Base-by-base conservation (phyloP, 75 land plant genomes). In the Selaginella tamariscina region DNA sequence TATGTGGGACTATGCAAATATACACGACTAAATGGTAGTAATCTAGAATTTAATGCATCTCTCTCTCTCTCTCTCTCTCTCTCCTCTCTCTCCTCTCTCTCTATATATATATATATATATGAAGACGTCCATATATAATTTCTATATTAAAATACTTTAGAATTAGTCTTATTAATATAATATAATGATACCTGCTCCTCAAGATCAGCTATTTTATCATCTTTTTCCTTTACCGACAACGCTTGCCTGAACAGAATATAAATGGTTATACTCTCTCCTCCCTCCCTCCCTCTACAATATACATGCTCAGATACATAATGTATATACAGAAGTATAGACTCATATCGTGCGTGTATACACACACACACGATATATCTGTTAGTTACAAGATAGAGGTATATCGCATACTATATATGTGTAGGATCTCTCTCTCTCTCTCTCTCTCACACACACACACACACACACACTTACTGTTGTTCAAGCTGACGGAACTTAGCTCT, bases 201-300 rank as follows among this genome's bases (percentile, higher is more conserved):
- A 5, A 59, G 62, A 59, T 59, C 62, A 5, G 5, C 9, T 9
- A 59, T 59, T 59, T 59, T 21, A 5, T 59, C n/a, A n/a, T 59
- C 62, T n/a, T n/a, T 5, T 21, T 59, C 62, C 62, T 59, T 59
- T 2, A 59, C 8, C 62, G 23, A 9, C 26, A 27, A 5, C 8
- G 21, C 24, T 26, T 23, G 62, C 18, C 62, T 59, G 62, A 8
- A 59, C 18, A 59, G 26, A 27, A n/a, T 9, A 5, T 2, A 9
- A 8, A n/a, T 59, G 23, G 26, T 21, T 59, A 27, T 23, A 23
- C n/a, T n/a, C n/a, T n/a, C n/a, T n/a, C n/a, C n/a, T n/a, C n/a
- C n/a, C n/a, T n/a, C n/a, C n/a, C n/a, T n/a, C n/a, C n/a, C n/a
- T n/a, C n/a, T n/a, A n/a, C n/a, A n/a, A n/a, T n/a, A n/a, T n/a